phyloP scores from a whole-genome alignment of 495 filamentous ascomycete species.

The Aspergillus baeticus region DNA sequence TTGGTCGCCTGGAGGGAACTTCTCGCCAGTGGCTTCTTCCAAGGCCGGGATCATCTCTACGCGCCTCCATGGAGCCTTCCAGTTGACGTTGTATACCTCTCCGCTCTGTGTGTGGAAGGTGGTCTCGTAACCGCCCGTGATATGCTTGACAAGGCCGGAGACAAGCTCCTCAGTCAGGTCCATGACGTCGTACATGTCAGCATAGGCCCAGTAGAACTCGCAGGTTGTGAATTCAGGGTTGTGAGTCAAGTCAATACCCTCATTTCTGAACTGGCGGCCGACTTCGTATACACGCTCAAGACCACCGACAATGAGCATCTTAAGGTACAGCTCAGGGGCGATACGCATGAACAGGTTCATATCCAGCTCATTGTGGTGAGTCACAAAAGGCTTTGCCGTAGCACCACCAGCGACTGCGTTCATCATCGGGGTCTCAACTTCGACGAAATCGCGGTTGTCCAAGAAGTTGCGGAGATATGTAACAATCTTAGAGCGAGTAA shows the following conservation, averaged over 20 bases:
- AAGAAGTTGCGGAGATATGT: constrained; percentile 84
- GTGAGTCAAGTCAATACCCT: constrained; percentile 94
- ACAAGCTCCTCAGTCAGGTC: constrained; percentile 91
- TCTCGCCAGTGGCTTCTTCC: constrained; percentile 85
- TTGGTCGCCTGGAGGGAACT: constrained; percentile 85
- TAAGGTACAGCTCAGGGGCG: constrained; percentile 93
- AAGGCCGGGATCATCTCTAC: constrained; percentile 96
- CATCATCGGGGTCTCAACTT: constrained; percentile 99
- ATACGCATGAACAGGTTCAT: constrained; percentile 94
- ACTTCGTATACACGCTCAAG: constrained; percentile 92
- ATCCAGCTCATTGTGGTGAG: constrained; percentile 90
- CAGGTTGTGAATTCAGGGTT: constrained; percentile 98
- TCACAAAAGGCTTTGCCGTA: constrained; percentile 92
- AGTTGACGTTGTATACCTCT: constrained; percentile 87
- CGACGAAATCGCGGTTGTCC: constrained; percentile 78
- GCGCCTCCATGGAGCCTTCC: constrained; percentile 89
- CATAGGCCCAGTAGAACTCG: constrained; percentile 96
- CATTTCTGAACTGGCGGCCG: constrained; percentile 89
- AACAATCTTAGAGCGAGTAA: constrained; percentile 81
- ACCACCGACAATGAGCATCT: constrained; percentile 93
- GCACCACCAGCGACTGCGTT: constrained; percentile 93
- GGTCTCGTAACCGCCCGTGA: constrained; percentile 83
- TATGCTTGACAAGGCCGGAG: constrained; percentile 83
- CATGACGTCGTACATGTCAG: constrained; percentile 92
- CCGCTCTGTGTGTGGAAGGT: constrained; percentile 79